These are phyloP conservation scores for Silene uniflora DNA, from an alignment of 148 eudicot genomes.

Conservation along the genomic window DNA sequence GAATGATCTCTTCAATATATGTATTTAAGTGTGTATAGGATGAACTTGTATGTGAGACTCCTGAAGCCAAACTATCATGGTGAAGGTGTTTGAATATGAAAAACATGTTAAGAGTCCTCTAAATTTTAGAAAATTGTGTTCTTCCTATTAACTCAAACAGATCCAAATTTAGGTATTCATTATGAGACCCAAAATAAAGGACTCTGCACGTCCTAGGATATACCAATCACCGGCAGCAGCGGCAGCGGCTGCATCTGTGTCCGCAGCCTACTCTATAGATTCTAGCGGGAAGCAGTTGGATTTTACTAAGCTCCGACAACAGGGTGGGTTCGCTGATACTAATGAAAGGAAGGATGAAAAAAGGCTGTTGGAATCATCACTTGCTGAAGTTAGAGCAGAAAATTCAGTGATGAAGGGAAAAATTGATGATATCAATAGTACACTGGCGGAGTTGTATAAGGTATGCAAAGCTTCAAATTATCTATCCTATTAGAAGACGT, in stretches of 20 bases:
- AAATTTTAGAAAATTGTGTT: not conserved
- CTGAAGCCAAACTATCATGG: not conserved
- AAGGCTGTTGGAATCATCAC: slow-evolving; percentile 52
- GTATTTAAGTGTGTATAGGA: not conserved
- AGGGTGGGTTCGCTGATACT: slow-evolving; percentile 29
- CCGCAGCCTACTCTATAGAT: slow-evolving; percentile 75
- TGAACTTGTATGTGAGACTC: not conserved
- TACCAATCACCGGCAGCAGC: slow-evolving; percentile 92
- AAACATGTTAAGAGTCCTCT: not conserved
- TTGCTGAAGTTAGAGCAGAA: slow-evolving; percentile 51
- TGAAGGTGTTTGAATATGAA: not conserved
- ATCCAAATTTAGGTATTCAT: slow-evolving; percentile 52
- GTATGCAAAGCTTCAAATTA: slow-evolving; percentile 30
- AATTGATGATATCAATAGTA: slow-evolving; percentile 58
- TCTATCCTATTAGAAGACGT: not conserved
- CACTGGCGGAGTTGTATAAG: slow-evolving; percentile 71
- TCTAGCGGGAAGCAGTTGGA: slow-evolving; percentile 41
- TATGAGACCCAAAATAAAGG: slow-evolving; percentile 77
- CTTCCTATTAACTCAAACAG: not conserved
- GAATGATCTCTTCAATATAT: not conserved
- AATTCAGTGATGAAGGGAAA: slow-evolving; percentile 62
- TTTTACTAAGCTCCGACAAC: slow-evolving; percentile 7
- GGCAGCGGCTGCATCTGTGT: slow-evolving; percentile 95
- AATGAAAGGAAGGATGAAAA: slow-evolving; percentile 47
- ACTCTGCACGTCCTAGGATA: slow-evolving; percentile 64